phyloP scores from a whole-genome alignment of 495 filamentous ascomycete genomes.

The Annulohypoxylon bovei region DNA sequence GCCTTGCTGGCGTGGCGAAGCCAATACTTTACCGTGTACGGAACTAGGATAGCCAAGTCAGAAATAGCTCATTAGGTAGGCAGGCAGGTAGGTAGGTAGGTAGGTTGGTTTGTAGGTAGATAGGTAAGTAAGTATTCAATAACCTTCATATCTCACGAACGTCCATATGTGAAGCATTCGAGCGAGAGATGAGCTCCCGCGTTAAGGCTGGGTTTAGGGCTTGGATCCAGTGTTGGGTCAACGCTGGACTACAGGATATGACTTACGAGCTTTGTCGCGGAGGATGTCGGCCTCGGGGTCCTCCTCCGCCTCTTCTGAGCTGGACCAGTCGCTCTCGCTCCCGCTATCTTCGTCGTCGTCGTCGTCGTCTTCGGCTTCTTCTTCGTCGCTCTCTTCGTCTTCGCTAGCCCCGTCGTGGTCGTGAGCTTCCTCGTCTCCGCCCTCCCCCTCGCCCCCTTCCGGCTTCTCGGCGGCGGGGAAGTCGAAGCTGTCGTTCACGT shows the following conservation, averaged over 20 bases:
- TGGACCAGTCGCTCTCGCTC: constrained; percentile 27
- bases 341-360: constrained; percentile 23
- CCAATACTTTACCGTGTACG: constrained; percentile 53
- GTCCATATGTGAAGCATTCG: no score
- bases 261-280: constrained; percentile 34
- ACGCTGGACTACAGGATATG: background rate
- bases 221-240: background rate
- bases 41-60: constrained; percentile 24
- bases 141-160: no score
- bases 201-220: no score
- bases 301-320: constrained; percentile 25
- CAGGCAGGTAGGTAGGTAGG: no score
- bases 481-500: constrained; percentile 45
- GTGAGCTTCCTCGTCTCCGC: background rate
- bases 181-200: background rate
- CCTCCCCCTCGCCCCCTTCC: constrained; percentile 15
- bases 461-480: constrained; percentile 16
- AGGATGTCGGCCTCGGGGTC: constrained; percentile 40
- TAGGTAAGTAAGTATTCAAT: no score
- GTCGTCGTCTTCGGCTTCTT: constrained; percentile 24
- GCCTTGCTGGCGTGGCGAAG: constrained; percentile 51
- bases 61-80: background rate
- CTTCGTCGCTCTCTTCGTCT: constrained; percentile 22
- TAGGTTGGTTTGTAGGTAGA: no score
- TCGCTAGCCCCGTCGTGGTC: constrained; percentile 8